Conservation (phyloP, 2,329 filamentous ascomycete species). For the Fusarium sp. region DNA sequence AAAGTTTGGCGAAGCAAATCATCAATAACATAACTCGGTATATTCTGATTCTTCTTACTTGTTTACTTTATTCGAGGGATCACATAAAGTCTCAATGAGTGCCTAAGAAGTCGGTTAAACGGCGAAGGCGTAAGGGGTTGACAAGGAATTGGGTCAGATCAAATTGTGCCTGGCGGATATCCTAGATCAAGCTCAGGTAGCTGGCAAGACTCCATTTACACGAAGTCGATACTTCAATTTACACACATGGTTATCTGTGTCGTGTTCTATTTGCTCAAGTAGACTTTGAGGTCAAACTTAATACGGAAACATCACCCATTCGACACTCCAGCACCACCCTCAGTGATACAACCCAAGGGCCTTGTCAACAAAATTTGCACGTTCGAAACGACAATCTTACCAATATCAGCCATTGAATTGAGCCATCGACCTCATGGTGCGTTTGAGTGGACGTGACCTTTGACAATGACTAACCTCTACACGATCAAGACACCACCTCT, state of each 20-base stretch:
- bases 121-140: too few relatives aligned
- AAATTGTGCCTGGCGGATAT: too few relatives aligned
- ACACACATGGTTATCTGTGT: neutral
- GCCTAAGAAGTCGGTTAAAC: too few relatives aligned
- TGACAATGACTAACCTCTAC: neutral
- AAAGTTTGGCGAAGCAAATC: conserved; percentile 1
- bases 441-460: neutral
- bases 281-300: neutral
- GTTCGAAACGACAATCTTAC: fast-evolving
- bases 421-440: neutral
- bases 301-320: neutral
- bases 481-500: neutral
- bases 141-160: too few relatives aligned
- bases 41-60: neutral
- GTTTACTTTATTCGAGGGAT: neutral
- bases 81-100: neutral
- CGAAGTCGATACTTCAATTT: too few relatives aligned
- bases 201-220: too few relatives aligned
- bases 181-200: too few relatives aligned
- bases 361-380: fast-evolving
- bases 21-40: neutral
- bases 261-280: neutral
- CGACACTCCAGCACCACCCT: too few relatives aligned
- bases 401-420: neutral
- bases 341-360: fast-evolving